A percentile compares a stretch with the other conserved stretches of the same genome.
Conservation (phyloP, 768 basidiomycete genomes). For the Wakefieldia striispora region DNA sequence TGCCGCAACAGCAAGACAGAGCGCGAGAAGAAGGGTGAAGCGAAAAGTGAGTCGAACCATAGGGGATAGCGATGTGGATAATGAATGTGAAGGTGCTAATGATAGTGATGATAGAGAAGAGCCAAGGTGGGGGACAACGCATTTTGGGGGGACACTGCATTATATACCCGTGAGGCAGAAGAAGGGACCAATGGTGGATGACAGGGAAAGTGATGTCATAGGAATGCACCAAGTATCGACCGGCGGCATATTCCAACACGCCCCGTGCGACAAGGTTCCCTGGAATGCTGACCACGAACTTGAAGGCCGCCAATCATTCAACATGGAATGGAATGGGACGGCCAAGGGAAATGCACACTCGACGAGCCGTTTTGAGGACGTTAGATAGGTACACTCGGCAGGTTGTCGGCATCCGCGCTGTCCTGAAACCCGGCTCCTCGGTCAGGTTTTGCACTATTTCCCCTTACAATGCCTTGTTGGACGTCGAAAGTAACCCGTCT, state of each 20-base stretch:
- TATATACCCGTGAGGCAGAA: conserved; percentile 19
- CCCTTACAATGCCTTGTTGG: too few species aligned
- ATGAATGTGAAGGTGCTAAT: conserved; percentile 21
- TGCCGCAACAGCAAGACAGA: conserved; percentile 24
- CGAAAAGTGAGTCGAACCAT: conserved; percentile 30
- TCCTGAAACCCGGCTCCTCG: too few species aligned
- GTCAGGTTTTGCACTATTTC: too few species aligned
- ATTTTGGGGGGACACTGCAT: conserved; percentile 1
- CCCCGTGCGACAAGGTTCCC: not conserved
- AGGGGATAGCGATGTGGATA: conserved; percentile 25
- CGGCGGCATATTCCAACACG: not conserved
- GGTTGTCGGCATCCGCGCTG: too few species aligned
- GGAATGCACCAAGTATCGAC: not conserved
- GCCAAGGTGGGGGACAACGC: conserved; percentile 2
- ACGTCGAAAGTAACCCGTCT: too few species aligned
- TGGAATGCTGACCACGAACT: too few species aligned
- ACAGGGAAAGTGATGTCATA: conserved; percentile 3
- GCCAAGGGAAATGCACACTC: too few species aligned
- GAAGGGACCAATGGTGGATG: conserved; percentile 4
- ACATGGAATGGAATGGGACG: too few species aligned
- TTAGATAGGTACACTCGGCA: too few species aligned
- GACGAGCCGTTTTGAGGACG: too few species aligned
- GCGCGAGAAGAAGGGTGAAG: conserved; percentile 29
- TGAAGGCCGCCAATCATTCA: too few species aligned
- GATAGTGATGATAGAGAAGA: conserved; percentile 14